phyloP scores from a whole-genome alignment of 345 rosid species.

The Streptanthus diversifolius region DNA sequence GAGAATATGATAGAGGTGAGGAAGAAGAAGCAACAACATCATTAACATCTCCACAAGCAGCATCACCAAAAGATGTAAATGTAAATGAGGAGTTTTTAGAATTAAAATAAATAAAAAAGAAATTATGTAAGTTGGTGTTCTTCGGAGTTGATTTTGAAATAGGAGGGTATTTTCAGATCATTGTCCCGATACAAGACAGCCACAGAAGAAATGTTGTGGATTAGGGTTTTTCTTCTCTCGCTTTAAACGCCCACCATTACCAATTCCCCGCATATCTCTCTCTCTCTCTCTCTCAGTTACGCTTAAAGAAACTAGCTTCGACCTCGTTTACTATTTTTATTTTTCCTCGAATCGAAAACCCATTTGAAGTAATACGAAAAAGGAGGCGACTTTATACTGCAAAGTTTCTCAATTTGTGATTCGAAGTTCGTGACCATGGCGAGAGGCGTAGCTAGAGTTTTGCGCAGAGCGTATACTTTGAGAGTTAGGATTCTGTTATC shows the following conservation, averaged over 20 bases:
- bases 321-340: constrained; percentile 14
- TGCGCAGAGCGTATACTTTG: constrained; percentile 41
- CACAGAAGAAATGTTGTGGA: not conserved
- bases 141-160: no score
- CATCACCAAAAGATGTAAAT: no score
- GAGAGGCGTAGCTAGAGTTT: constrained; percentile 44
- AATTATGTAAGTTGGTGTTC: no score
- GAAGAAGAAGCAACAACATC: no score
- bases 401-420: not conserved
- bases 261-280: not conserved
- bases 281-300: not conserved
- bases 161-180: no score
- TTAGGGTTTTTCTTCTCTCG: constrained; percentile 19
- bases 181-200: not conserved
- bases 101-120: no score
- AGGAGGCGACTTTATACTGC: constrained; percentile 20
- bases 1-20: no score
- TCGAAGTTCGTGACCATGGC: constrained; percentile 38
- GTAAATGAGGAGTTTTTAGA: no score
- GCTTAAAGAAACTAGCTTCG: not conserved
- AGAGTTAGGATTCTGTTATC: constrained; percentile 34
- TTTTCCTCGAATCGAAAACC: not conserved
- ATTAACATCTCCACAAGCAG: no score
- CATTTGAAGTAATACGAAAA: not conserved
- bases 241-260: not conserved